Base-by-base conservation (phyloP, 2,329 filamentous ascomycete species). In the Pseudocercospora eumusae region DNA sequence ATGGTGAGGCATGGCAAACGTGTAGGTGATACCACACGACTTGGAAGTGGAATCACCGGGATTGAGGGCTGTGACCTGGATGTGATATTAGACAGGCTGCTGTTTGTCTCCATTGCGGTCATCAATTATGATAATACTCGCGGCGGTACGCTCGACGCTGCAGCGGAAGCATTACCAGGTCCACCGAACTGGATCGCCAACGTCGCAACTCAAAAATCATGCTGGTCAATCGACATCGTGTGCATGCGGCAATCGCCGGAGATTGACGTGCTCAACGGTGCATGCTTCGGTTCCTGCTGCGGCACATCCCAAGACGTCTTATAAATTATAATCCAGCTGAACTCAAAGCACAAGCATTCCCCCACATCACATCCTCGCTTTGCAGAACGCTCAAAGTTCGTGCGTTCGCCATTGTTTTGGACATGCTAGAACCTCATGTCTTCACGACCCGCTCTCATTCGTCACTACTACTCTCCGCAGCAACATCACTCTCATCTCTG, bases 101-200 rank as follows among this genome's bases (percentile, higher is more conserved):
- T n/a, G n/a, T n/a, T n/a, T n/a, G n/a, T n/a, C n/a, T n/a, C 47
- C 47, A 50, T 50, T 28, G 47, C 23, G 23, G 23, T 50, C 47
- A 27, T 13, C 20, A 27, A 2, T 15, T 21, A 11, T n/a, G n/a
- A n/a, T 15, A 13, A 15, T 33, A 36, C n/a, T 45, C 42, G 42
- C 23, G 18, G 21, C 42, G 42, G 42, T 20, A 45, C 21, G 18
- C 42, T 45, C 42, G 21, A 50, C 15, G 23, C 13, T 28, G 8
- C 47, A 27, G 20, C 9, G 47, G 23, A 21, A 50, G 6, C 3
- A 50, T 10, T 13, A 50, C 47, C 47, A 27, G 23, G 47, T 27
- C 23, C 47, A 27, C 47, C 21, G 47, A 13, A 50, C 47, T 23
- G 47, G 47, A 3, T 50, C 23, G 47, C 20, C 47, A 27, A 27